Percentiles rank a stretch among this genome's conserved stretches.
Evolutionary conservation across 176 grass and related monocot species (phyloP).

Genomic region (Rhynchospora breviuscula): DNA sequence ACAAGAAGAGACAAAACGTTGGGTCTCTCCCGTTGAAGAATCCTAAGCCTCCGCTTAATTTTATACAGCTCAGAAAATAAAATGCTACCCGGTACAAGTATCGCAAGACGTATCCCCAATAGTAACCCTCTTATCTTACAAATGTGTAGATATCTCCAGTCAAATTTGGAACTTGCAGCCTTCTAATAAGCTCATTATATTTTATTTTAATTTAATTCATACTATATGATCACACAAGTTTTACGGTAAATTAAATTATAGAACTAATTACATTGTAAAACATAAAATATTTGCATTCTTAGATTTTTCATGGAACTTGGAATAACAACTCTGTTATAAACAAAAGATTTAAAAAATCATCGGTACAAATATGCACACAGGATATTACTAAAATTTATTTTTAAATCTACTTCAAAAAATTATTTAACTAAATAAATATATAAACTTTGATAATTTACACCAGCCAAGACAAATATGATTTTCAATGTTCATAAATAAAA

Average conservation of each 20-base stretch:
- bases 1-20: conserved; percentile 19
- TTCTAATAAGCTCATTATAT: no score
- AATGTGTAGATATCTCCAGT: not conserved
- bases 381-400: not conserved
- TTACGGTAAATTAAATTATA: not conserved
- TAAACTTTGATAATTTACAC: not conserved
- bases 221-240: not conserved
- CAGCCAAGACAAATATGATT: not conserved
- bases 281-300: not conserved
- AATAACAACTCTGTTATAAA: not conserved
- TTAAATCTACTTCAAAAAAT: not conserved
- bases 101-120: not conserved
- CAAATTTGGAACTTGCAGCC: no score
- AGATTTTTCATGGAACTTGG: not conserved
- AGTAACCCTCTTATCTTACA: not conserved
- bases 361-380: no score
- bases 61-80: not conserved
- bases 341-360: no score
- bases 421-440: not conserved
- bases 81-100: not conserved
- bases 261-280: not conserved
- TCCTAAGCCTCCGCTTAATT: conserved; percentile 15
- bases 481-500: not conserved
- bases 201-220: not conserved
- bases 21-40: conserved; percentile 13